Conservation (phyloP, 2,329 filamentous ascomycete genomes). For the Xylariaceae sp. region DNA sequence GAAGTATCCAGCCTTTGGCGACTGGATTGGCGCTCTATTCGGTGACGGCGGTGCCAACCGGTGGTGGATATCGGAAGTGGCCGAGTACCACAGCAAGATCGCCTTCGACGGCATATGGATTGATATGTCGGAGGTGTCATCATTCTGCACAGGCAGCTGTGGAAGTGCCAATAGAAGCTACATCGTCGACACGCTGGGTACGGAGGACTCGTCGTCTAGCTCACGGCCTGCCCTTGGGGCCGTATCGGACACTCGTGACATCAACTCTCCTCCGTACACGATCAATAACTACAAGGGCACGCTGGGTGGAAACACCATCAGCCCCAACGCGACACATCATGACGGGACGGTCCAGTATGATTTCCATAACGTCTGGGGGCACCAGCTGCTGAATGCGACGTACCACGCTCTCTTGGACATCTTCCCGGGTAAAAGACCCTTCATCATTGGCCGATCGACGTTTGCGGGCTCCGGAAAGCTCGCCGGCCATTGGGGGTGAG, state of each 20-base stretch:
- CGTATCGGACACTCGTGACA: constrained; percentile 39
- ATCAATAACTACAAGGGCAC: constrained; percentile 69
- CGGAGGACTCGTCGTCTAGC: not conserved
- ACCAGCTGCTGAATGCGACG: constrained; percentile 69
- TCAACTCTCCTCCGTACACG: constrained; percentile 69
- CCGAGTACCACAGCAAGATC: constrained; percentile 44
- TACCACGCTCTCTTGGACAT: constrained; percentile 61
- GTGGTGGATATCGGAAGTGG: constrained; percentile 63
- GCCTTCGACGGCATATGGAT: constrained; percentile 49
- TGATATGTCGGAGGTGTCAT: constrained; percentile 52
- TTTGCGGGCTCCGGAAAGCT: constrained; percentile 70
- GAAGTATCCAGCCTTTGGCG: constrained; percentile 51
- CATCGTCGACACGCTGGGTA: too few species aligned
- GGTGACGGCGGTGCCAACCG: constrained; percentile 55
- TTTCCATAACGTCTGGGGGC: constrained; percentile 71
- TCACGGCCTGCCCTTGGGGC: not conserved
- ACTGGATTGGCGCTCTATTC: constrained; percentile 57
- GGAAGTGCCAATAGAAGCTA: constrained; percentile 48
- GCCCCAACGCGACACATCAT: constrained; percentile 69
- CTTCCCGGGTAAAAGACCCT: constrained; percentile 63
- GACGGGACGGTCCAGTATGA: constrained; percentile 73
- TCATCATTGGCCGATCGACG: constrained; percentile 77
- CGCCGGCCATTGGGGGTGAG: constrained; percentile 67
- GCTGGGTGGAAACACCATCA: constrained; percentile 63
- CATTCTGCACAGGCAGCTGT: constrained; percentile 65